Evolutionary conservation across 768 basidiomycete species (phyloP), one percentile per base, ranked within the genome.

Genomic region (Boletales sp.): DNA sequence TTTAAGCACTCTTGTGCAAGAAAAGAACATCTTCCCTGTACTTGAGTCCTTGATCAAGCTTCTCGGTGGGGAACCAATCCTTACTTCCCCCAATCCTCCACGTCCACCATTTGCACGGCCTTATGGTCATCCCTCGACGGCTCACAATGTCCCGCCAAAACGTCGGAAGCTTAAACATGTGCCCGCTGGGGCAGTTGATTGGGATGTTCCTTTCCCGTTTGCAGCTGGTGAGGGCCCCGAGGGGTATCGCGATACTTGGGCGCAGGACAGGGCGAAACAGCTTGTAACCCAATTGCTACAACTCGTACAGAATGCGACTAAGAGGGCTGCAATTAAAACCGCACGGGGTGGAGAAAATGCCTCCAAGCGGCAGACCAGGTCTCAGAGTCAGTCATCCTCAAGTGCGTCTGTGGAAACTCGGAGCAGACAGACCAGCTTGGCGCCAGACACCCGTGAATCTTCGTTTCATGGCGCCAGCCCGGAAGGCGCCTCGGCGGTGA

Each of bases 161-260:
- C 82, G 79, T 52, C 77, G 87, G 27, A 86, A 79, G 56, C 70
- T 90, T 13, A 74, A 73, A 49, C 69, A 72, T 9, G 87, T 91
- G 13, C 89, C 89, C 31, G 89, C 89, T 18, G 89, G 89, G 11
- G 89, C 89, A 2, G 75, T 66, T 2, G 87, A 90, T 60, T 91
- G 89, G 89, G 87, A 90, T 56, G 79, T 90, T 0, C 89, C 89
- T 0, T 90, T 83, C 63, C 89, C 89, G 7, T 90, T 90, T 54
- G 63, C 67, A 65, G 36, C 75, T 42, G 89, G 86, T 27, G 84
- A 91, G 56, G 89, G 85, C 2, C 86, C 89, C 2, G 62, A 75
- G 15, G 71, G 74, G n/a, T 90, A 90, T 64, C 73, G 68, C 9
- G 63, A 72, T 45, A 82, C 71, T 24, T 90, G 88, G 89, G 78